Base-by-base conservation (phyloP, 2,329 filamentous ascomycete genomes). In the Lecanicillium sp. region DNA sequence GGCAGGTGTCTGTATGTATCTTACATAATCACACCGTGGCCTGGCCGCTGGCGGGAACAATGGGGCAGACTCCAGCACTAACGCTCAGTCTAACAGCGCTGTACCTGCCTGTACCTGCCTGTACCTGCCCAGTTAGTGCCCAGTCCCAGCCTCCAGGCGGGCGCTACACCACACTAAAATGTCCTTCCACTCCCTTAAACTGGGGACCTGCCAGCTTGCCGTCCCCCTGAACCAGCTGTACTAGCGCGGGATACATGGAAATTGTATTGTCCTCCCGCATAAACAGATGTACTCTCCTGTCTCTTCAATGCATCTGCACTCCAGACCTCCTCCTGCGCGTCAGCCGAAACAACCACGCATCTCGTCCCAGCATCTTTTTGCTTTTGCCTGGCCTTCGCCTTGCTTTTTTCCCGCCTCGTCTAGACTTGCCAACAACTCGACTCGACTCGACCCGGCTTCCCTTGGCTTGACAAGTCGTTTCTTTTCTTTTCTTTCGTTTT, bases 311-410 rank as follows among this genome's bases (percentile, higher is more conserved):
- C 17, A 21, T 26, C 21, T 27, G 37, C 37, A 39, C 37, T n/a
- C n/a, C n/a, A n/a, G n/a, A n/a, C n/a, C n/a, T n/a, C n/a, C 17
- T 45, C 32, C 23, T 44, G 33, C 33, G 24, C 43, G 24, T 45
- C 24, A 38, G 33, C 43, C 43, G 35, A 46, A 30, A 39, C 44
- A 2, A 36, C 23, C 20, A n/a, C n/a, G n/a, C 30, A n/a, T n/a
- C n/a, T n/a, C n/a, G n/a, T n/a, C n/a, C n/a, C n/a, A n/a, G n/a
- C n/a, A n/a, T 19, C 37, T 15, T 26, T 19, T 14, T 27, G 20
- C 36, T 30, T 35, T 9, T 7, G n/a, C 30, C 44, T 9, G 23
- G 32, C 33, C 17, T n/a, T n/a, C n/a, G 32, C 29, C 35, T 46
- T 44, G 19, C 12, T 36, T 27, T 32, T 47, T 24, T 12, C 39